phyloP scores from a whole-genome alignment of 1,139 yeast species.

The Sugiyamaella pinicola region DNA sequence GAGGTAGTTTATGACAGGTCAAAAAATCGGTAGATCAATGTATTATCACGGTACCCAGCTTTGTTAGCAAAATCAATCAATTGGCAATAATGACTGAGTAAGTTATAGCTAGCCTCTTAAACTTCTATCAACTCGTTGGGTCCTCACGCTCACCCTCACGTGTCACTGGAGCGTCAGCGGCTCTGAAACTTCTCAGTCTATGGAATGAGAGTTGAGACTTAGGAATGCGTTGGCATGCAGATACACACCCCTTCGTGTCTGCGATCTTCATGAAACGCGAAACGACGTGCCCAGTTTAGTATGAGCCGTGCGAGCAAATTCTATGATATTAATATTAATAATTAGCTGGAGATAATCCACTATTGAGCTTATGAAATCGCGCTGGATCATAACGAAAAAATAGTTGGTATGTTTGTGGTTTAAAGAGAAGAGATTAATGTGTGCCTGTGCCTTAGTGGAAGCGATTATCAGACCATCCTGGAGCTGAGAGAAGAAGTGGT shows the following conservation, averaged over 20 bases:
- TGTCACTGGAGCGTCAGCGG: background rate
- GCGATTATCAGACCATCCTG: too few relatives aligned
- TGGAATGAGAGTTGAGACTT: too few relatives aligned
- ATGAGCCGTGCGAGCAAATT: slow-evolving; percentile 3
- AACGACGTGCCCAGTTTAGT: slow-evolving; percentile 2
- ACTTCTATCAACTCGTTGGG: too few relatives aligned
- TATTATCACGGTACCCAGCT: background rate
- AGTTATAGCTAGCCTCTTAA: too few relatives aligned
- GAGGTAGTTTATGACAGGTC: slow-evolving; percentile 6
- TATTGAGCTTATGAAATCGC: too few relatives aligned
- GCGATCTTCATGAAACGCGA: slow-evolving; percentile 7
- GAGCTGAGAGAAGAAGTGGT: too few relatives aligned
- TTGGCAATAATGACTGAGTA: too few relatives aligned
- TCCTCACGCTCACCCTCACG: background rate
- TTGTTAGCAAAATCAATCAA: background rate
- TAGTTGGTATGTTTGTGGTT: too few relatives aligned
- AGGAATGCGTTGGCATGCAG: slow-evolving; percentile 21
- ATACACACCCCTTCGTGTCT: slow-evolving; percentile 12
- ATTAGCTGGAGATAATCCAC: background rate
- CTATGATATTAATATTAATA: background rate
- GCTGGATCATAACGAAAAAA: too few relatives aligned
- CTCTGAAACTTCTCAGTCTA: background rate
- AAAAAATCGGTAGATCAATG: slow-evolving; percentile 3
- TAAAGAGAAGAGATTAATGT: too few relatives aligned
- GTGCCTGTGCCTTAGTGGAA: too few relatives aligned